phyloP scores from a whole-genome alignment of 495 filamentous ascomycete species.

The Aspergillus asperescens region DNA sequence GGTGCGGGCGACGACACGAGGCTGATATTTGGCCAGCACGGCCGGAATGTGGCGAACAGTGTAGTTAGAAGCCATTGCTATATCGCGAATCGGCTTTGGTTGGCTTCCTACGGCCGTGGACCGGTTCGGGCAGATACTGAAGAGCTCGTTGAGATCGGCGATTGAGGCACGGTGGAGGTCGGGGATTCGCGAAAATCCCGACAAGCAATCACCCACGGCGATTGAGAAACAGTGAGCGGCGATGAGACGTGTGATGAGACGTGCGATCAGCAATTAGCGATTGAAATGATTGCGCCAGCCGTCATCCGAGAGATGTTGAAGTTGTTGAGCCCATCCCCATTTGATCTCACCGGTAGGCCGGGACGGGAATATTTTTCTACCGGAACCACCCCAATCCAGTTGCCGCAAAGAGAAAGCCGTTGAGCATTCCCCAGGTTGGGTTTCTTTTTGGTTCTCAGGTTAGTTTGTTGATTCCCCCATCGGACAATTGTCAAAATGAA shows the following conservation, averaged over 20 bases:
- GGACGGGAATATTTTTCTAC: constrained; percentile 48
- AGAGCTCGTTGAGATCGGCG: constrained; percentile 23
- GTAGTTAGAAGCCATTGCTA: constrained; percentile 37
- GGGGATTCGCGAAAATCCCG: constrained; percentile 14
- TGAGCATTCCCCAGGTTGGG: neutral
- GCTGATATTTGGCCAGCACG: constrained; percentile 38
- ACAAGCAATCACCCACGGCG: constrained; percentile 31
- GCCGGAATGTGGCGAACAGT: constrained; percentile 34
- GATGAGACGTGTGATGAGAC: neutral
- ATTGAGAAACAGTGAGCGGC: constrained; percentile 9
- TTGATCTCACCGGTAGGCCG: constrained; percentile 40
- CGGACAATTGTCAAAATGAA: neutral
- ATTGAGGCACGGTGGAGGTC: constrained; percentile 11
- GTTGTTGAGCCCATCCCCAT: constrained; percentile 28
- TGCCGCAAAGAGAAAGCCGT: constrained; percentile 1
- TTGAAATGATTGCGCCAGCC: constrained; percentile 6
- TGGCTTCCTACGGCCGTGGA: neutral
- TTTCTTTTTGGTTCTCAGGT: neutral
- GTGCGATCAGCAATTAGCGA: neutral
- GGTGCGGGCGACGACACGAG: constrained; percentile 25
- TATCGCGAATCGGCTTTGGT: neutral
- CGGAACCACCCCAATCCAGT: constrained; percentile 23
- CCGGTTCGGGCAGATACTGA: neutral
- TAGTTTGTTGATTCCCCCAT: neutral
- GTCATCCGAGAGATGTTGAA: constrained; percentile 32